Percentiles rank a stretch among this genome's conserved stretches.
Evolutionary conservation across 371 early-diverging fungal genomes (phyloP).

Genomic region (Syncephalastrum racemosum): DNA sequence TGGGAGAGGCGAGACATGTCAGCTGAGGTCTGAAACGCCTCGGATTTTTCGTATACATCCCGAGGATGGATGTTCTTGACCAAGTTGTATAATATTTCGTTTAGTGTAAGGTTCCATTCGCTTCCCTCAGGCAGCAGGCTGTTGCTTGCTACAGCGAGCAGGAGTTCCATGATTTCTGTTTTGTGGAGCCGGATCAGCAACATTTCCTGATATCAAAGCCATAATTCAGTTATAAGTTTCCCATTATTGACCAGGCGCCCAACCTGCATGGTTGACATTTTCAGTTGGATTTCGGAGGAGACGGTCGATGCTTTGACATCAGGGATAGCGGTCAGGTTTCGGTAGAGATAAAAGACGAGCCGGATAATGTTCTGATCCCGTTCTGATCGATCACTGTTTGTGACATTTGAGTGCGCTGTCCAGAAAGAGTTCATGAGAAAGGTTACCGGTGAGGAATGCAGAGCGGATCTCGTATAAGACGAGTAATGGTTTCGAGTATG

Average conservation of each 20-base stretch:
- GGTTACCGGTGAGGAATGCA: slow-evolving; percentile 46
- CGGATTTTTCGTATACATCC: slow-evolving; percentile 28
- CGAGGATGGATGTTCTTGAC: slow-evolving; percentile 52
- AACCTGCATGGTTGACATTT: slow-evolving; percentile 66
- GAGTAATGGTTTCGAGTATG: slow-evolving; percentile 48
- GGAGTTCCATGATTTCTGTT: slow-evolving; percentile 54
- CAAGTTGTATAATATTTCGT: slow-evolving; percentile 66
- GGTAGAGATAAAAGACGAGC: slow-evolving; percentile 71
- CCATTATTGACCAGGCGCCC: too few relatives aligned
- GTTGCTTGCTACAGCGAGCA: slow-evolving; percentile 63
- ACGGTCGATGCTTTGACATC: slow-evolving; percentile 55
- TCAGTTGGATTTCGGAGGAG: slow-evolving; percentile 45
- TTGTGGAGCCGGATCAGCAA: slow-evolving; percentile 53
- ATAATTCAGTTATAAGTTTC: background rate
- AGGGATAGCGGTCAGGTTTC: slow-evolving; percentile 80
- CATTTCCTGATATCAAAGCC: slow-evolving; percentile 42
- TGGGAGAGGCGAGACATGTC: slow-evolving; percentile 7
- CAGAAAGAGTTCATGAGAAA: background rate
- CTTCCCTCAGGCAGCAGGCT: slow-evolving; percentile 47
- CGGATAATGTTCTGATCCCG: slow-evolving; percentile 73
- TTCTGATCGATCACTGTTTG: slow-evolving; percentile 53
- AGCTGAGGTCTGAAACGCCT: too few relatives aligned
- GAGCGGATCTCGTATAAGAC: slow-evolving; percentile 52
- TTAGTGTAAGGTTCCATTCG: slow-evolving; percentile 65
- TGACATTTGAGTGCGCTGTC: background rate